phyloP scores from a whole-genome alignment of 192 early-diverging fungal species.

The Linderina pennispora region DNA sequence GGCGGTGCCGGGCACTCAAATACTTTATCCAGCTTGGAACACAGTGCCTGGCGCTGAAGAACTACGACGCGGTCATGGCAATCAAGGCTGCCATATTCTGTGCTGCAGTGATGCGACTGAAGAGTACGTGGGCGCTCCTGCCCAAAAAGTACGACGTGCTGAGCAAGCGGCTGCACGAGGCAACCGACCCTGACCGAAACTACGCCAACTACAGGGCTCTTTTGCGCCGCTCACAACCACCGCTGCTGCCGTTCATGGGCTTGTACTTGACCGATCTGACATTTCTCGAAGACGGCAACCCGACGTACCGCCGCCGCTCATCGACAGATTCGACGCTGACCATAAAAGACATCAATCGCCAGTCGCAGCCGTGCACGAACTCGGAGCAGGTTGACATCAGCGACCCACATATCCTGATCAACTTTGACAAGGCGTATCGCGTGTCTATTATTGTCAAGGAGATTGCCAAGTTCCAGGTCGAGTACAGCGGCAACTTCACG shows the following conservation, averaged over 20 bases:
- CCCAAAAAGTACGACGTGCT: constrained; percentile 65
- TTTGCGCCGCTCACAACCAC: constrained; percentile 47
- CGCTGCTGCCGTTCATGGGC: constrained; percentile 74
- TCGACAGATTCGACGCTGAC: not conserved
- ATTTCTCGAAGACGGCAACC: constrained; percentile 82
- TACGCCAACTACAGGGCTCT: constrained; percentile 52
- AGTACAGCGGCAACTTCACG: constrained; percentile 55
- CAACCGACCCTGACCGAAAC: constrained; percentile 59
- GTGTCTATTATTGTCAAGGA: constrained; percentile 59
- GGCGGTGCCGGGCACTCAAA: constrained; percentile 61
- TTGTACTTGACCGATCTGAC: constrained; percentile 77
- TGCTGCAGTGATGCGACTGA: constrained; percentile 64
- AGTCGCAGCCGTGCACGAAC: constrained; percentile 17
- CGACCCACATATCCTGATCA: constrained; percentile 55
- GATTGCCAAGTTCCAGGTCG: constrained; percentile 68
- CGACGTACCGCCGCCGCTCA: constrained; percentile 45
- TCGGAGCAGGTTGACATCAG: constrained; percentile 26
- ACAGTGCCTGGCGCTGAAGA: constrained; percentile 50
- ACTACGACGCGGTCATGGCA: constrained; percentile 72
- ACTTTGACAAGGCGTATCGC: constrained; percentile 75
- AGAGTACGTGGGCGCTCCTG: constrained; percentile 57
- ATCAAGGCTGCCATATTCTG: constrained; percentile 72
- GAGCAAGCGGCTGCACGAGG: constrained; percentile 50
- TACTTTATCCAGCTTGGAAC: constrained; percentile 77
- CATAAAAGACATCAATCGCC: not conserved